phyloP scores from a whole-genome alignment of 352 stramenopile genomes.

The Pythium inflatum region DNA sequence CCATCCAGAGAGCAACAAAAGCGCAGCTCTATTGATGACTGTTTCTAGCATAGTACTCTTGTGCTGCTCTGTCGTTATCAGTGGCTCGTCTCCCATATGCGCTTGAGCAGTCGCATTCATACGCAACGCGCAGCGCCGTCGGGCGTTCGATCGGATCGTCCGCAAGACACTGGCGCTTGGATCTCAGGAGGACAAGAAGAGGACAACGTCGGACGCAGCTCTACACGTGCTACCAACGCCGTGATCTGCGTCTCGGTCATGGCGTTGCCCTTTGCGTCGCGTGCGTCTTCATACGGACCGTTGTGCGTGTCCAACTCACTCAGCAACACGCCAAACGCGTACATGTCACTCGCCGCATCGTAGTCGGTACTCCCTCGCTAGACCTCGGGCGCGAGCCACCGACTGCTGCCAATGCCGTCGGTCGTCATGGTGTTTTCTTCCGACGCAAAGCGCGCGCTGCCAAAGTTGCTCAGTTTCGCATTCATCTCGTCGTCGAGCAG shows the following conservation, averaged over 20 bases:
- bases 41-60: too few relatives aligned
- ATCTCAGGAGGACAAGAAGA: conserved; percentile 46
- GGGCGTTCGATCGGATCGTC: conserved; percentile 42
- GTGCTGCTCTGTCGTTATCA: too few relatives aligned
- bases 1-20: too few relatives aligned
- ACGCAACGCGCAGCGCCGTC: conserved; percentile 52
- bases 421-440: conserved; percentile 55
- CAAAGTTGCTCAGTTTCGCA: conserved; percentile 54
- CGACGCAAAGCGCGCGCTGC: conserved; percentile 43
- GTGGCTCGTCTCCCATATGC: too few relatives aligned
- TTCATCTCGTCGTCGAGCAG: conserved; percentile 41
- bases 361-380: conserved; percentile 53
- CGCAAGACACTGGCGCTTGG: conserved; percentile 42
- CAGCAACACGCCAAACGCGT: conserved; percentile 53
- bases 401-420: conserved; percentile 46
- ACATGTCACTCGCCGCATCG: conserved; percentile 56
- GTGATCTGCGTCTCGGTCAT: conserved; percentile 55
- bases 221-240: conserved; percentile 50
- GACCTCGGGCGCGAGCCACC: conserved; percentile 63
- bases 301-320: conserved; percentile 66
- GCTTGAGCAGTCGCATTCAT: conserved; percentile 32
- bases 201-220: conserved; percentile 47
- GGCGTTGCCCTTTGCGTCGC: conserved; percentile 32
- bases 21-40: too few relatives aligned
- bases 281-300: conserved; percentile 40